phyloP scores from a whole-genome alignment of 345 rosid genomes.

The Hibiscus syriacus region DNA sequence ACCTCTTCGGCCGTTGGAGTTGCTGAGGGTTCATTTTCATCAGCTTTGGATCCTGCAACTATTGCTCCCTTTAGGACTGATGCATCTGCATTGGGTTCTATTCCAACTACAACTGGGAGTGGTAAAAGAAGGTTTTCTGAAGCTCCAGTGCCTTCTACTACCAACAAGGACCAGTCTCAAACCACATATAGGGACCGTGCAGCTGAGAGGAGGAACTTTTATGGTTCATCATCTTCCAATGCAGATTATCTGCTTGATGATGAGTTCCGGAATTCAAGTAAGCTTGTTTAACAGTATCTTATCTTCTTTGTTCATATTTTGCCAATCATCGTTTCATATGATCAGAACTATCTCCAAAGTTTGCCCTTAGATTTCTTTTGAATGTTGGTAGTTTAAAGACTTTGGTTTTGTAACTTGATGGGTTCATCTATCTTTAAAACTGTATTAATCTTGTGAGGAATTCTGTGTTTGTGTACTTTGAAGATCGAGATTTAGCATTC shows the following conservation, averaged over 20 bases:
- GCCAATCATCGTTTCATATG: not conserved
- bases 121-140: constrained; percentile 96
- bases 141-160: constrained; percentile 45
- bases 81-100: constrained; percentile 63
- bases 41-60: constrained; percentile 35
- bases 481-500: constrained; percentile 66
- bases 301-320: not conserved
- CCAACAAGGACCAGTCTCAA: constrained; percentile 64
- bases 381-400: constrained; percentile 4
- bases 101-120: constrained; percentile 50
- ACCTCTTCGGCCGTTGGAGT: constrained; percentile 17
- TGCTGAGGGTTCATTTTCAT: constrained; percentile 28
- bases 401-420: constrained; percentile 14
- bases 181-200: constrained; percentile 86
- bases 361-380: constrained; percentile 4
- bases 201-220: constrained; percentile 95
- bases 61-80: constrained; percentile 60
- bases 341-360: not conserved
- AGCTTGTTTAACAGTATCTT: constrained; percentile 28
- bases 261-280: constrained; percentile 55
- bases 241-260: constrained; percentile 42
- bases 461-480: constrained; percentile 19
- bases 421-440: constrained; percentile 15
- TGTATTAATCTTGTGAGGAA: constrained; percentile 35
- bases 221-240: constrained; percentile 63